Percentiles rank a stretch among this genome's conserved stretches.
Evolutionary conservation across 2,329 filamentous ascomycete species (phyloP).

Genomic region (Diaporthe velutina): DNA sequence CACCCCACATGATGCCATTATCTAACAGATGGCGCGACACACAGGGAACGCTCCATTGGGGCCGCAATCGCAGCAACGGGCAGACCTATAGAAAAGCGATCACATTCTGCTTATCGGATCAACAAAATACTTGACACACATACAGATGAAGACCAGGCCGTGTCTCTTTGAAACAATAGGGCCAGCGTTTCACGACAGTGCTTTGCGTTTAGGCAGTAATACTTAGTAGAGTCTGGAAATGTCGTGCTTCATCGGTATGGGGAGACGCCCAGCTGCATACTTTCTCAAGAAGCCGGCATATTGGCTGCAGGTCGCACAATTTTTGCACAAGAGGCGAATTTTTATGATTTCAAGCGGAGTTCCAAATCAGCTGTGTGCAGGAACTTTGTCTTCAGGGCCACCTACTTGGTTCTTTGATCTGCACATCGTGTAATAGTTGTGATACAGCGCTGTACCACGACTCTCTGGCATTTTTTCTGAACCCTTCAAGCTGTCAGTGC

Average conservation of each 20-base stretch:
- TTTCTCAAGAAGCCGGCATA: not conserved
- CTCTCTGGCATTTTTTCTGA: not conserved
- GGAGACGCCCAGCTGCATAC: not conserved
- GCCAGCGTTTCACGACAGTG: not conserved
- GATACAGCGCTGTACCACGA: too few relatives aligned
- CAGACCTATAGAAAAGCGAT: not conserved
- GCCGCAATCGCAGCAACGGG: not conserved
- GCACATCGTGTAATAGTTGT: not conserved
- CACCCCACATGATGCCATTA: slow-evolving; percentile 19
- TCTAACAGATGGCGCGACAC: not conserved
- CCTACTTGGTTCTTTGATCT: not conserved
- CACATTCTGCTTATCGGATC: too few relatives aligned
- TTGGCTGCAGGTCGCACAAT: not conserved
- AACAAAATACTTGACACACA: not conserved
- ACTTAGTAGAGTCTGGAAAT: too few relatives aligned
- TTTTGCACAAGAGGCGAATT: not conserved
- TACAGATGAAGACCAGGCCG: not conserved
- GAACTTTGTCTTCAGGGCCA: too few relatives aligned
- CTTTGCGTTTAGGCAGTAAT: not conserved
- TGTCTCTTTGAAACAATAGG: not conserved
- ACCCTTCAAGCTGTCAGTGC: not conserved
- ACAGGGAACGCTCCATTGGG: not conserved
- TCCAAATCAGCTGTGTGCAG: not conserved
- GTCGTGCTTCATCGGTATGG: too few relatives aligned
- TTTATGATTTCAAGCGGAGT: not conserved